Evolutionary conservation across 495 filamentous ascomycete species (phyloP), one percentile per base, ranked within the genome.

Genomic region (Clavariopsis aquatica): DNA sequence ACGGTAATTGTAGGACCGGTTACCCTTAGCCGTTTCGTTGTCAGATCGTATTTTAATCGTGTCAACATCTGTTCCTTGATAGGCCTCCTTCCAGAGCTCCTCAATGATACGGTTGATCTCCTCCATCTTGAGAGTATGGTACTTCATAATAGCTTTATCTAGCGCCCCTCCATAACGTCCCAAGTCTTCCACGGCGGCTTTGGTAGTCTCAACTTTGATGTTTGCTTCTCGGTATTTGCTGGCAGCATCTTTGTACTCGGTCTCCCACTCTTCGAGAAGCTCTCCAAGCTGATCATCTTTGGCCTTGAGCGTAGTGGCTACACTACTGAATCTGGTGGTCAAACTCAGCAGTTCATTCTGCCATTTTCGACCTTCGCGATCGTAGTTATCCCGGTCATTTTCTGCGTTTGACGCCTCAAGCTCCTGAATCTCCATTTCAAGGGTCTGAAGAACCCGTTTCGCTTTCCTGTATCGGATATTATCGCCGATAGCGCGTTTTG

Each of bases 61-160:
- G 77, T 99, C 94, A 64, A 99, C 91, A 73, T 99, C 94, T 3
- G 93, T 97, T 64, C 94, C 94, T 72, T 96, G 91, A 77, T 99
- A 99, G 1, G 95, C 96, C 72, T 84, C 87, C 76, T 91, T 90
- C 94, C 94, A 99, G 22, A 99, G 85, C 74, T 99, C 94, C 68
- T 90, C 91, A 65, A 93, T 83, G 72, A 96, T 96, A 54, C 87
- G 83, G 73, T 99, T 99, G 76, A 99, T 96, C 71, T 98, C 93
- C 72, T 93, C 92, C 94, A 99, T 99, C 80, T 98, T 99, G 58
- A 95, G 76, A 22, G 85, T 82, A 76, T 99, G 94, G 72, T 92
- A 98, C 67, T 86, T 88, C 92, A 99, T 97, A 75, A 99, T 94
- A 57, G 95, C 94, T 66, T 92, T 89, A 76, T 96, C 93, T 27